Evolutionary conservation across 345 rosid species (phyloP), one percentile per base, ranked within the genome.

Genomic region (Rubroshorea leprosula): DNA sequence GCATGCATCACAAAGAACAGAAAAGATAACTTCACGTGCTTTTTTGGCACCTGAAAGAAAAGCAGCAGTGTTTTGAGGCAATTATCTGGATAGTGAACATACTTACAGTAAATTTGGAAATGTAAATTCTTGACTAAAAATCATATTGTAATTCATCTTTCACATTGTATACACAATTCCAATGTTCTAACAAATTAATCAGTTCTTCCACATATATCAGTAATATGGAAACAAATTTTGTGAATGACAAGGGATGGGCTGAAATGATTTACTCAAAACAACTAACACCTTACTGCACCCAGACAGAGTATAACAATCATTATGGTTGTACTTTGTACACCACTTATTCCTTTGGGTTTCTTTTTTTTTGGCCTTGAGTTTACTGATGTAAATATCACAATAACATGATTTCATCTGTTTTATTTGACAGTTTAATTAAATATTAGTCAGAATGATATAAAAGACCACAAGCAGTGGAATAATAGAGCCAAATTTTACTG

Each of bases 21-120:
- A 56, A 68, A 73, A 89, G 62, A 93, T 53, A 56, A 79, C 74
- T 67, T 93, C 88, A 1, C 96, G 94, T n/a, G 97, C 81, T 58
- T 72, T 83, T 75, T 79, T 89, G 51, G 91, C 86, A 64, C 97
- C 99, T 93, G 68, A 51, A 41, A 43, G 48, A 61, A 50, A 19
- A 66, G 7, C 26, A 61, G 11, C 21, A 60, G 44, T 24, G 13
- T 49, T 38, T n/a, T 29, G 41, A 35, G 35, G 54, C 17, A 29
- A 60, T 43, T 25, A 52, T 53, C 14, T 20, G 17, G 5, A 20
- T 21, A 56, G 16, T n/a, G 25, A 52, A 21, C 39, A n/a, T 17
- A 59, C 29, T 51, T 56, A 44, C n/a, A 57, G 44, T 51, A 54
- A 48, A 51, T 46, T 23, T 49, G 19, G 14, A 29, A 54, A 22